These are phyloP conservation scores for Cladosporium austrohemisphaericum DNA, from an alignment of 2,329 filamentous ascomycete species.

Conservation along the genomic window DNA sequence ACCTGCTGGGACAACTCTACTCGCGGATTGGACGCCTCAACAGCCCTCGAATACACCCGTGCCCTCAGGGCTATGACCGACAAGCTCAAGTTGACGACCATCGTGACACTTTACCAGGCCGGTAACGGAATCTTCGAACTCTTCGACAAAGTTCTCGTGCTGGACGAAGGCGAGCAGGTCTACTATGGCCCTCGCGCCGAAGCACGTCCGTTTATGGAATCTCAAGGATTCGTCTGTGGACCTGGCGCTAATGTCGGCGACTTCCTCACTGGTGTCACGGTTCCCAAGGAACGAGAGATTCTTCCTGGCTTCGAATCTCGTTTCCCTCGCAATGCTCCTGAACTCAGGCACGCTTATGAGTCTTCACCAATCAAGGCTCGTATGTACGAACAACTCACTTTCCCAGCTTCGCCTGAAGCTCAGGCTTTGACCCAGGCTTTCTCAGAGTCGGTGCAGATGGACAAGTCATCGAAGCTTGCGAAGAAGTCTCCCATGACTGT, in stretches of 20 bases:
- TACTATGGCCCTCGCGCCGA: constrained; percentile 60
- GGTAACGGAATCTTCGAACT: constrained; percentile 66
- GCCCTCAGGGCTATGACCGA: constrained; percentile 63
- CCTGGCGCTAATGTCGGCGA: constrained; percentile 63
- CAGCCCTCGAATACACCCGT: constrained; percentile 52
- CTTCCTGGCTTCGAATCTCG: constrained; percentile 40
- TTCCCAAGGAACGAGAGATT: constrained; percentile 49
- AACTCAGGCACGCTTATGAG: constrained; percentile 50
- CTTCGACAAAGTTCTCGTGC: constrained; percentile 67
- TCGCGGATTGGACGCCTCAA: constrained; percentile 62
- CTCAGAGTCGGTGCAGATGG: constrained; percentile 47
- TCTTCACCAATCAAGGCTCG: constrained; percentile 47
- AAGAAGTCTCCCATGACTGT: constrained; percentile 56
- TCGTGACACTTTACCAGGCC: constrained; percentile 67
- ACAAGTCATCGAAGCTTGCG: constrained; percentile 53
- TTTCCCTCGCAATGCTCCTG: constrained; percentile 44
- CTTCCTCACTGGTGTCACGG: constrained; percentile 63
- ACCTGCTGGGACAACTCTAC: constrained; percentile 68
- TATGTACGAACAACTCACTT: constrained; percentile 57
- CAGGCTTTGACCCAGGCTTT: constrained; percentile 53
- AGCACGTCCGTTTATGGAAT: constrained; percentile 62
- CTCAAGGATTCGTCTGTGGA: constrained; percentile 59
- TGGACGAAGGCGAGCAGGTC: constrained; percentile 63
- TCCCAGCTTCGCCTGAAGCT: constrained; percentile 50
- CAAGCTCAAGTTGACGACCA: constrained; percentile 55